Percentiles rank a stretch among this genome's conserved stretches.
Conservation (phyloP, 2,329 filamentous ascomycete genomes). For the Thielaviopsis punctulata region DNA sequence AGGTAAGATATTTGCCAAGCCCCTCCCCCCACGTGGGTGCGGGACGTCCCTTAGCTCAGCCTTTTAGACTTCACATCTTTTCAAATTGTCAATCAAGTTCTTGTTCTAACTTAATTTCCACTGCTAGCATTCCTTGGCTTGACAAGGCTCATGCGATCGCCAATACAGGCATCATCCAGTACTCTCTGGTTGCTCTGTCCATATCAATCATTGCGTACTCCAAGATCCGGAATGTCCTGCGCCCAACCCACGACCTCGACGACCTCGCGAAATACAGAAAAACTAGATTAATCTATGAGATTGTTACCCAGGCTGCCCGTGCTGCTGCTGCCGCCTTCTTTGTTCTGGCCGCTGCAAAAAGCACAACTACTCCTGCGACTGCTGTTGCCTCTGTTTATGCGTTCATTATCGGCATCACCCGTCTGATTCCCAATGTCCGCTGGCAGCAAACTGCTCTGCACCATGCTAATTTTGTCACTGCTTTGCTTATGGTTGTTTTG, state of each 20-base stretch:
- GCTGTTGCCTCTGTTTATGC: conserved; percentile 23
- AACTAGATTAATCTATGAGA: conserved; percentile 20
- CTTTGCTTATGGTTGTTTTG: conserved; percentile 22
- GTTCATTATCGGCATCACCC: conserved; percentile 25
- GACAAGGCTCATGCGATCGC: neutral
- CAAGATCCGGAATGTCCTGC: neutral
- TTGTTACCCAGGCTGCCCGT: conserved; percentile 25
- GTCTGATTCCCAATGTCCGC: conserved; percentile 26
- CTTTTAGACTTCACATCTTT: no score
- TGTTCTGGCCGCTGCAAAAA: conserved; percentile 20
- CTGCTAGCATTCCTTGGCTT: conserved; percentile 8
- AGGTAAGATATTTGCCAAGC: neutral
- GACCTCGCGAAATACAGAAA: conserved; percentile 9
- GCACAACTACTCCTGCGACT: conserved; percentile 22
- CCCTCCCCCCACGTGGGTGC: neutral
- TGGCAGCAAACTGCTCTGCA: conserved; percentile 20
- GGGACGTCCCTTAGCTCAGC: no score
- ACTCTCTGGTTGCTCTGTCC: conserved; percentile 3
- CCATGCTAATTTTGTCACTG: conserved; percentile 30
- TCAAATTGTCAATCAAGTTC: no score
- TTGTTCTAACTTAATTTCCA: no score
- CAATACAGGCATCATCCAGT: conserved; percentile 5
- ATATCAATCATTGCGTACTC: neutral
- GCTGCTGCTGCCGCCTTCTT: conserved; percentile 24
- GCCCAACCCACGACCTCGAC: neutral